Conservation (phyloP, 2,329 filamentous ascomycete genomes). For the Pseudogymnoascus sp. region DNA sequence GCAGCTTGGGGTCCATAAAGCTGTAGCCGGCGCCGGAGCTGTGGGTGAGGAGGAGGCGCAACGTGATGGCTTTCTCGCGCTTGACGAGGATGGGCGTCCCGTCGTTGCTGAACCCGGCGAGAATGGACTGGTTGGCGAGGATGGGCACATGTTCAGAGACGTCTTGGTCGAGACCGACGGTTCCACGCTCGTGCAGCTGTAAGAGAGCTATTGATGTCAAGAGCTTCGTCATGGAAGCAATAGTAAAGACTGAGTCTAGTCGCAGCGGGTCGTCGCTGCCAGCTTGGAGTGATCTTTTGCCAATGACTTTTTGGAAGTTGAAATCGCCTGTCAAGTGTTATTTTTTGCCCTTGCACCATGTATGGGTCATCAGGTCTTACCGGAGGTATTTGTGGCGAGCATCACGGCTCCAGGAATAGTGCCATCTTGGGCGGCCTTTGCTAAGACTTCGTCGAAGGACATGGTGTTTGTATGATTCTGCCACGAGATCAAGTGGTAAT, state of each 20-base stretch:
- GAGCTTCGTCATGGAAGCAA: not conserved
- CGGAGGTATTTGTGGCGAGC: not conserved
- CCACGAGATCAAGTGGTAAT: not conserved
- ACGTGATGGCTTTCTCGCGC: slow-evolving; percentile 38
- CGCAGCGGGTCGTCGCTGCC: not conserved
- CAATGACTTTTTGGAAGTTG: not conserved
- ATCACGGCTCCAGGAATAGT: not conserved
- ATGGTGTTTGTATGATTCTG: not conserved
- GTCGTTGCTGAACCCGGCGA: not conserved
- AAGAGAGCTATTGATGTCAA: not conserved
- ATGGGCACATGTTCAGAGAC: not conserved
- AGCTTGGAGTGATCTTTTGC: not conserved
- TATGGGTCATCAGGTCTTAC: not conserved
- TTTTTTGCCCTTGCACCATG: not conserved
- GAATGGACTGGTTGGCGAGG: not conserved
- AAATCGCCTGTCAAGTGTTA: not conserved
- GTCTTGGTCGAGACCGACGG: not conserved
- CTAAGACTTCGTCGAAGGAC: not conserved
- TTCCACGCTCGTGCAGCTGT: not conserved
- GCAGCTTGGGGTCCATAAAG: slow-evolving; percentile 33
- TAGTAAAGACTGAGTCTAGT: not conserved
- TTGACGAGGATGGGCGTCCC: slow-evolving; percentile 19
- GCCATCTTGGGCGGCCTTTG: not conserved
- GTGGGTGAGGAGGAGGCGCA: slow-evolving; percentile 53
- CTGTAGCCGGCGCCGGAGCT: slow-evolving; percentile 51